Conservation (phyloP, 768 basidiomycete species). For the Calvatia gigantea region DNA sequence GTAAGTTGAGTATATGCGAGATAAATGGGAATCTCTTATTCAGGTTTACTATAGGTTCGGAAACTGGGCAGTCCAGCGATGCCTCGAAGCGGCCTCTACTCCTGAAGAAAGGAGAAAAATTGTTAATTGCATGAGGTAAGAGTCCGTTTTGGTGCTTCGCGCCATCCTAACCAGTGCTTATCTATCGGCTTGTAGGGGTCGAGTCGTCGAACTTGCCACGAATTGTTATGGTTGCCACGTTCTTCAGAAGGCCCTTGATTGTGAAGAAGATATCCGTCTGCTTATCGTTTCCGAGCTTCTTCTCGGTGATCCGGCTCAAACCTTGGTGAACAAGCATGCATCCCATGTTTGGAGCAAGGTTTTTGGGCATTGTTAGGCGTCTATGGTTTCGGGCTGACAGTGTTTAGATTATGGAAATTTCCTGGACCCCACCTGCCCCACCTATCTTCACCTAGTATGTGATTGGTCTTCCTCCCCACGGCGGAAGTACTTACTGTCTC, state of each 20-base stretch:
- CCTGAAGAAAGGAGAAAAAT: conserved; percentile 77
- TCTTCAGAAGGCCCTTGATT: conserved; percentile 85
- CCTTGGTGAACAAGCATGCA: conserved; percentile 86
- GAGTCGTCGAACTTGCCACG: conserved; percentile 81
- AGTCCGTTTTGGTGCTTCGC: not conserved
- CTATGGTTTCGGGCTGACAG: not conserved
- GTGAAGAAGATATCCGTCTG: conserved; percentile 82
- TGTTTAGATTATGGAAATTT: conserved; percentile 80
- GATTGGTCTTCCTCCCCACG: not conserved
- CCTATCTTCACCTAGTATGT: conserved; percentile 85
- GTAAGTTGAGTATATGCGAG: conserved; percentile 29
- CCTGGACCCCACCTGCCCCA: conserved; percentile 83
- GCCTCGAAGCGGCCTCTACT: conserved; percentile 75
- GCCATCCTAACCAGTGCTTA: not conserved
- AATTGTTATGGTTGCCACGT: conserved; percentile 91
- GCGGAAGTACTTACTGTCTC: not conserved
- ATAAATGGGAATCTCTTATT: conserved; percentile 5
- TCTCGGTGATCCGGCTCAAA: conserved; percentile 80
- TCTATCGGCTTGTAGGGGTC: conserved; percentile 45
- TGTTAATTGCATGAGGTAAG: conserved; percentile 81
- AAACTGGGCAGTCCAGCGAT: conserved; percentile 89
- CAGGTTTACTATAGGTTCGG: conserved; percentile 57
- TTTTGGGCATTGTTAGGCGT: conserved; percentile 5
- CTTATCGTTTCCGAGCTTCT: conserved; percentile 84
- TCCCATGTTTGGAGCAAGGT: conserved; percentile 94